Base-by-base conservation (phyloP, 805 yeast genomes). In the Candida coleopterorum region DNA sequence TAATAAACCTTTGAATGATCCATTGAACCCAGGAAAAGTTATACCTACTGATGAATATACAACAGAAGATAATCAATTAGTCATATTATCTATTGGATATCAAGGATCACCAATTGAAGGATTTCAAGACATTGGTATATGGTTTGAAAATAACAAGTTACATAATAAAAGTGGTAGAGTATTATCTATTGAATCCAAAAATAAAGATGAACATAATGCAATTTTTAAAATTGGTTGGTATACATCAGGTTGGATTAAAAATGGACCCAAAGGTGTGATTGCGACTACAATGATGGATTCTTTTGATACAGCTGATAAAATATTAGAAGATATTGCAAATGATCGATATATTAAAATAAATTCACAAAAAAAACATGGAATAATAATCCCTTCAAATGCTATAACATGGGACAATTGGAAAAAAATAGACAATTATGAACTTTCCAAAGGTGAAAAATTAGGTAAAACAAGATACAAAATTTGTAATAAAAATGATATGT, bases 251-350 rank as follows among this genome's bases (percentile, higher is more conserved):
- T 93, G 98, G 98, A 80, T 88, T 32, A 77, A 83, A 39, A 79
- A 75, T 35, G 95, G 95, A 1, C 84, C 95, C 6, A 73, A 74
- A 20, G 98, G 98, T 1, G 94, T 87, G 3, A 93, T 93, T 45
- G 94, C 95, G 12, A 72, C 85, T 10, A 87, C 97, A 0, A 85
- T 90, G 82, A 74, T 81, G 72, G 88, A 84, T 41, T 77, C 96
- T 1, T 81, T 81, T 44, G 73, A 77, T 7, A 80, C 90, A 0
- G 90, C 87, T 0, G 85, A 78, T 18, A 61, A 69, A 9, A 67
- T 93, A 0, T 50, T 78, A 12, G 63, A 70, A 25, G 95, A 87
- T 48, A 58, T 72, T 17, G 41, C 59, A n/a, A 53, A 55, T 24
- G 62, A 51, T 2, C 28, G 52, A 4, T 52, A 50, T 32, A 46